Evolutionary conservation across 495 filamentous ascomycete species (phyloP).

Genomic region (Podospora sp.): DNA sequence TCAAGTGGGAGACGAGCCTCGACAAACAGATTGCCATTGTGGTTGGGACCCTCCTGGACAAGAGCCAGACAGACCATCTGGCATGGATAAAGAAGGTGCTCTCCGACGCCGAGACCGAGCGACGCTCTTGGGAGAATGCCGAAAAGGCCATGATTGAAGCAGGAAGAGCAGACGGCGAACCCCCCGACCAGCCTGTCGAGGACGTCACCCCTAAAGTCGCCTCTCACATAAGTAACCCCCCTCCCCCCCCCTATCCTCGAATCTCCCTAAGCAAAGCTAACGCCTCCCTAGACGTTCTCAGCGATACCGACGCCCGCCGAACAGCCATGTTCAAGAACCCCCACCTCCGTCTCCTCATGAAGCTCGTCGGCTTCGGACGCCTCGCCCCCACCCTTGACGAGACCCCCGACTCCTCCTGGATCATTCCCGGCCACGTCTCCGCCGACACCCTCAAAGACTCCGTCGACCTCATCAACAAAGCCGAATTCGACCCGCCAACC

Average conservation of each 20-base stretch:
- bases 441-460: constrained; percentile 64
- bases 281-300: constrained; percentile 57
- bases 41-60: constrained; percentile 75
- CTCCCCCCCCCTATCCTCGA: constrained; percentile 1
- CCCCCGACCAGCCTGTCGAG: constrained; percentile 44
- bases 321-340: constrained; percentile 84
- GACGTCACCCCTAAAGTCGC: constrained; percentile 41
- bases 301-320: constrained; percentile 67
- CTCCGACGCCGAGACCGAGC: constrained; percentile 66
- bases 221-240: constrained; percentile 47
- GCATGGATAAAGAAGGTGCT: constrained; percentile 80
- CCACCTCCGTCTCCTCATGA: constrained; percentile 87
- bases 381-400: constrained; percentile 68
- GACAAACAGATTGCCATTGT: constrained; percentile 76
- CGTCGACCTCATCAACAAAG: constrained; percentile 64
- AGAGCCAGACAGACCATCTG: constrained; percentile 71
- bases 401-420: constrained; percentile 71
- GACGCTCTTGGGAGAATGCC: constrained; percentile 77
- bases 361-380: constrained; percentile 69
- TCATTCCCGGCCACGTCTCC: constrained; percentile 68
- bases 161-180: constrained; percentile 31
- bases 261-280: constrained; percentile 16
- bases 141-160: constrained; percentile 53
- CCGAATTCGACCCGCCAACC: constrained; percentile 69
- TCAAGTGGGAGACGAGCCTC: constrained; percentile 65